phyloP scores from a whole-genome alignment of 1,284 basidiomycete species.

The Rhodotorula sp. region DNA sequence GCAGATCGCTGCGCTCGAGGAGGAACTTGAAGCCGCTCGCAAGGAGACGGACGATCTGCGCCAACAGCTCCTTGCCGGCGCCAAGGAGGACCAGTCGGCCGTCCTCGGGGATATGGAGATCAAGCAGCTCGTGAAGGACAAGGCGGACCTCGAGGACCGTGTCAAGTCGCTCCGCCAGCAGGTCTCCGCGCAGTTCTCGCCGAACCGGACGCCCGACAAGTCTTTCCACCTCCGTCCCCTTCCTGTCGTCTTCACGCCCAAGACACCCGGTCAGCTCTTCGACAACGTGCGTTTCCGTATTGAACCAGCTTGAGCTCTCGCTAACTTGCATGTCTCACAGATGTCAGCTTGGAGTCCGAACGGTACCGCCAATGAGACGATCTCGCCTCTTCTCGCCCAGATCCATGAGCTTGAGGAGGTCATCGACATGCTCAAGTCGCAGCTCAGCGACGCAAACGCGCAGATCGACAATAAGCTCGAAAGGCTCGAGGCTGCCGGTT shows the following conservation, averaged over 20 bases:
- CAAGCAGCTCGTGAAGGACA: constrained; percentile 69
- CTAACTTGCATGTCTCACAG: constrained; percentile 43
- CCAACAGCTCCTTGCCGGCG: constrained; percentile 57
- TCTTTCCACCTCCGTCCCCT: constrained; percentile 38
- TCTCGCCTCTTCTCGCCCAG: constrained; percentile 48
- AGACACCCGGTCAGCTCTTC: constrained; percentile 60
- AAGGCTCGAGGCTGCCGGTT: constrained; percentile 70
- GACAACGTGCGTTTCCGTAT: constrained; percentile 61
- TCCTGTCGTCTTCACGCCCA: constrained; percentile 52
- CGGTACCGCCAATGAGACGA: constrained; percentile 41
- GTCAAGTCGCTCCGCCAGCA: constrained; percentile 56
- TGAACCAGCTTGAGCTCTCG: constrained; percentile 59
- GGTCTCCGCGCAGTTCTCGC: constrained; percentile 48
- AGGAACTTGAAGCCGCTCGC: constrained; percentile 73
- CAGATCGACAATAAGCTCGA: constrained; percentile 80
- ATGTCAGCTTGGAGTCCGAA: constrained; percentile 33
- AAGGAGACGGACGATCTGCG: constrained; percentile 73
- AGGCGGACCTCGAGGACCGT: constrained; percentile 67
- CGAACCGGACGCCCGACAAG: constrained; percentile 40
- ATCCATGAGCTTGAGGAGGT: constrained; percentile 49
- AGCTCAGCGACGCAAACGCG: constrained; percentile 72
- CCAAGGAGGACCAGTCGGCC: constrained; percentile 56
- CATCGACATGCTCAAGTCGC: constrained; percentile 53
- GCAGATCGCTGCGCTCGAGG: constrained; percentile 57
- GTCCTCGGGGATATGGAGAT: constrained; percentile 69